Percentiles rank a stretch among this genome's conserved stretches.
Conservation (phyloP, 768 basidiomycete species). For the Candolleomyces aberdarensis region DNA sequence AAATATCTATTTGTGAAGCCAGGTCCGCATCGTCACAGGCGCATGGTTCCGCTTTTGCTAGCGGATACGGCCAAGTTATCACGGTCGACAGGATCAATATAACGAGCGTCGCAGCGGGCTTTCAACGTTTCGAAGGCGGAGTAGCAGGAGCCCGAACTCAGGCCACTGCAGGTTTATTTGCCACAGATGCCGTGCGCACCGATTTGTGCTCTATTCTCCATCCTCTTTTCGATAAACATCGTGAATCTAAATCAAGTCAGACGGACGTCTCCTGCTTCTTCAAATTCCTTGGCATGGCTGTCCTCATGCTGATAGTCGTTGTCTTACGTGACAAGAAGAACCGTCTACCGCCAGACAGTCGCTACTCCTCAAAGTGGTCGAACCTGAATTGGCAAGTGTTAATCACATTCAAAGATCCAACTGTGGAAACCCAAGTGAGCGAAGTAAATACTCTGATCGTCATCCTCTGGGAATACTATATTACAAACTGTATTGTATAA, state of each 20-base stretch:
- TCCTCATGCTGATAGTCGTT: constrained; percentile 54
- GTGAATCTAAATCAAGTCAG: constrained; percentile 19
- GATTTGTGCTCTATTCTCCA: not conserved
- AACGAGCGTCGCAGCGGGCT: constrained; percentile 54
- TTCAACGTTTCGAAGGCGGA: constrained; percentile 63
- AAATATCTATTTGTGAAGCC: no score
- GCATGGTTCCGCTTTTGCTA: no score
- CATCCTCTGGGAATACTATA: no score
- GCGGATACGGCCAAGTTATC: constrained; percentile 22
- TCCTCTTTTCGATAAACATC: not conserved
- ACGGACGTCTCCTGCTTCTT: constrained; percentile 38
- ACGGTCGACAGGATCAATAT: constrained; percentile 48
- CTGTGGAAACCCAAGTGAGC: no score
- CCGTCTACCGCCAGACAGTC: constrained; percentile 42
- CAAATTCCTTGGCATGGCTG: constrained; percentile 53
- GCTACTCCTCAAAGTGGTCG: no score
- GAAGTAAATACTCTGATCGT: no score
- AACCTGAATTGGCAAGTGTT: no score
- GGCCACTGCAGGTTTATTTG: constrained; percentile 53
- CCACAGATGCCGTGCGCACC: constrained; percentile 54
- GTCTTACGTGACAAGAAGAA: constrained; percentile 53
- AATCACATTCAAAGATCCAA: no score
- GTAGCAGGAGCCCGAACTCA: constrained; percentile 45
- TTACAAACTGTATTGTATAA: no score
- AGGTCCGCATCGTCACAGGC: no score